Base-by-base conservation (phyloP, 192 early-diverging fungal species). In the Coemansia sp. region DNA sequence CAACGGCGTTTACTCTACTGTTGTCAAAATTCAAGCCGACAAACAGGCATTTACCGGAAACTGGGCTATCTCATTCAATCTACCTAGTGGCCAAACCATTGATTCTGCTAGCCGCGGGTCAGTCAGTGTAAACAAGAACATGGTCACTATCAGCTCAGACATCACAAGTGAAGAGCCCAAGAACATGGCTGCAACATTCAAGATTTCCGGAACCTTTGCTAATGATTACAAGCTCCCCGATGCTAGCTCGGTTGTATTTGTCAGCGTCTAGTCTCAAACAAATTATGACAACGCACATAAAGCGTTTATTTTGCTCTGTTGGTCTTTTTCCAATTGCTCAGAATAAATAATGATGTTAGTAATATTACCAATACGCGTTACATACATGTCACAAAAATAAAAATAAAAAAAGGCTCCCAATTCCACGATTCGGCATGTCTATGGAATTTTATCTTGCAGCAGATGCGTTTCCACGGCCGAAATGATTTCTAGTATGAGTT, bases 131-230 rank as follows among this genome's bases (percentile, higher is more conserved):
- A 67, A 47, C 11, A 71, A 67, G 22, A 70, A 63, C 21, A 61
- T 67, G 8, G 71, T 73, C 42, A 80, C 78, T 2, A 73, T 84
- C 41, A 76, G 66, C 49, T 78, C 82, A 0, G 65, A 76, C 39
- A 69, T 62, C 39, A 55, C 60, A 19, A 59, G 37, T 13, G 82
- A 80, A 52, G 43, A 43, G 8, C 26, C 69, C 10, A 64, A 72
- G 67, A 80, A 75, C 49, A 80, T 80, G 78, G 78, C 78, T 6
- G 78, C 73, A 19, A 55, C 69, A 22, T 80, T 80, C 63, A 75
- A 80, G 63, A 67, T 80, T 18, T 47, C 66, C 0, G 78, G 78
- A 42, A 63, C 78, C 12, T 75, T 66, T 61, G 42, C 58, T 21
- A 72, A 58, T 37, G 61, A 66, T n/a, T 80, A 80, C 39, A 54